phyloP scores from a whole-genome alignment of 352 stramenopile genomes.

The Globisporangium camurandrum region DNA sequence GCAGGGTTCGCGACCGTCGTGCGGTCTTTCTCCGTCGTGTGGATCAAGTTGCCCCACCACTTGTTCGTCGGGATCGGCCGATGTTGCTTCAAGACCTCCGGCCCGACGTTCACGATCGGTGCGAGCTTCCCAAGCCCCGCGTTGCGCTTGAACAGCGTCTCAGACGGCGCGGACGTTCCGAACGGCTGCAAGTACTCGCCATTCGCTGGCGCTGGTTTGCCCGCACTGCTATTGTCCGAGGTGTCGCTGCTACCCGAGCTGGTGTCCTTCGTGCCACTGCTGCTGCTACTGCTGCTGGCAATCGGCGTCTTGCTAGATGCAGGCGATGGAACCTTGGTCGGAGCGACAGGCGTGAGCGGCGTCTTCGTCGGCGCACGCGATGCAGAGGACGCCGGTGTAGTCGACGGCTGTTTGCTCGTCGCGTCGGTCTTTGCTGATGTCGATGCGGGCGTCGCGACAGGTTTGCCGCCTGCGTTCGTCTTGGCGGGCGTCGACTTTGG shows the following conservation, averaged over 20 bases:
- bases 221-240: too few relatives aligned
- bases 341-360: neutral
- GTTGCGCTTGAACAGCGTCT: conserved; percentile 39
- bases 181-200: conserved; percentile 30
- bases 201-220: neutral
- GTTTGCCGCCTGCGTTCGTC: neutral
- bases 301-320: neutral
- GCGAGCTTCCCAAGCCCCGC: conserved; percentile 31
- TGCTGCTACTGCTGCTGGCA: conserved; percentile 2
- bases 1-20: conserved; percentile 72
- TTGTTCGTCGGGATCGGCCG: conserved; percentile 67
- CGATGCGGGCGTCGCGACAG: neutral
- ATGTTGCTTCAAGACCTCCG: conserved; percentile 29
- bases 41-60: conserved; percentile 82
- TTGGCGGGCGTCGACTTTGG: neutral
- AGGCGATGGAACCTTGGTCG: neutral
- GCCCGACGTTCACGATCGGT: conserved; percentile 52
- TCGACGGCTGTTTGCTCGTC: too few relatives aligned
- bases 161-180: conserved; percentile 25
- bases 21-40: conserved; percentile 37
- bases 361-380: neutral
- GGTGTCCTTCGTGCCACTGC: neutral
- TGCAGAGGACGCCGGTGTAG: neutral
- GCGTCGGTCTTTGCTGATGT: too few relatives aligned
- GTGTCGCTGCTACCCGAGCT: neutral